phyloP scores from a whole-genome alignment of 805 yeast species.

The Wickerhamomyces alni region DNA sequence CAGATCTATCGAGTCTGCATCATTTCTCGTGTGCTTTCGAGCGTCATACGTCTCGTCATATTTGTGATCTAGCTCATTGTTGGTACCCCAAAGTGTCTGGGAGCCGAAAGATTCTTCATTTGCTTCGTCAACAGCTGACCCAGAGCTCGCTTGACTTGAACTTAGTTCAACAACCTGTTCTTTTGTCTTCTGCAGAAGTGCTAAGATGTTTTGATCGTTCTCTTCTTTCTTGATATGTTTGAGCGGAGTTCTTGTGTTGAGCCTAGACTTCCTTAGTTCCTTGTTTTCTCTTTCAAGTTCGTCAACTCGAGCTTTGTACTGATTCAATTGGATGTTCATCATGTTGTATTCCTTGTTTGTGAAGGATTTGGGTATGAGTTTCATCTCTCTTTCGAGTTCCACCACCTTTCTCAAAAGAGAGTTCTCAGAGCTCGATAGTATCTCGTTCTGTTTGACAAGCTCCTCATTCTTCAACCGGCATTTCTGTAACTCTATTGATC shows the following conservation, averaged over 20 bases:
- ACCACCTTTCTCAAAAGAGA: no score
- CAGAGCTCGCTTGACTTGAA: not conserved
- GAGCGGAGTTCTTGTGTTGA: not conserved
- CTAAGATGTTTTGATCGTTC: no score
- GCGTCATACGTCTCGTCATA: constrained; percentile 6
- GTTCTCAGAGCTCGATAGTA: no score
- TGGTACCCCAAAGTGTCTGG: not conserved
- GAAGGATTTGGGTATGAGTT: not conserved
- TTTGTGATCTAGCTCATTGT: not conserved
- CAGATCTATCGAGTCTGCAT: constrained; percentile 10
- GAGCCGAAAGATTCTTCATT: no score
- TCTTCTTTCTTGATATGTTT: not conserved
- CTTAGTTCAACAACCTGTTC: not conserved
- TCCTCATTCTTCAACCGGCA: no score
- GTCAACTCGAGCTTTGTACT: not conserved
- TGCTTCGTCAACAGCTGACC: not conserved
- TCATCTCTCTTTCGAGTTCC: not conserved
- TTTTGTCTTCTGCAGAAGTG: no score
- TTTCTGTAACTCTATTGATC: no score
- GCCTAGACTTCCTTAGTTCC: not conserved
- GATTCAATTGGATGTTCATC: not conserved
- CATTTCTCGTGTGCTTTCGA: constrained; percentile 4
- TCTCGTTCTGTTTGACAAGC: no score
- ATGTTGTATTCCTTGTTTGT: not conserved
- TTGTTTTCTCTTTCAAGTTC: not conserved